A percentile compares a stretch with the other conserved stretches of the same genome.
Conservation (phyloP, 164 flowering plant genomes). For the Nymphaea thermarum region DNA sequence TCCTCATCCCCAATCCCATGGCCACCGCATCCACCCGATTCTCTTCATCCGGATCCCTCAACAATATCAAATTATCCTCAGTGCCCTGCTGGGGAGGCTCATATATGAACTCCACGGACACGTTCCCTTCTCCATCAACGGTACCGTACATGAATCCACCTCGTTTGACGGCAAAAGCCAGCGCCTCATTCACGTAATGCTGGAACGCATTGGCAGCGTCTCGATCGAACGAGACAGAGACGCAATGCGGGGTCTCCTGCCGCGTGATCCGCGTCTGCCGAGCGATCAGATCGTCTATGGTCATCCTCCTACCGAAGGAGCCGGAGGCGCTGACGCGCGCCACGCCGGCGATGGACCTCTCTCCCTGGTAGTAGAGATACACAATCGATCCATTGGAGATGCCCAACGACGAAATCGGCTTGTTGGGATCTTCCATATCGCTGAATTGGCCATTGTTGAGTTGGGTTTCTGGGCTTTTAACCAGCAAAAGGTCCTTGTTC, state of each 20-base stretch:
- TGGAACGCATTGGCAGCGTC: constrained; percentile 76
- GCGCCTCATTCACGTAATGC: constrained; percentile 63
- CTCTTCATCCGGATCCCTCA: constrained; percentile 54
- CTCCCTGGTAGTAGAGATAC: constrained; percentile 62
- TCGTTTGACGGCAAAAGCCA: constrained; percentile 76
- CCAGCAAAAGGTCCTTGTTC: constrained; percentile 62
- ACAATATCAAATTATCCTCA: constrained; percentile 49
- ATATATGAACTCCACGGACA: constrained; percentile 74
- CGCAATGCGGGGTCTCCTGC: constrained; percentile 74
- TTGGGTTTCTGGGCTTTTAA: constrained; percentile 32
- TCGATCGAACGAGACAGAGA: constrained; percentile 75
- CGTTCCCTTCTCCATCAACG: constrained; percentile 48
- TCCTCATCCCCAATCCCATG: constrained; percentile 19
- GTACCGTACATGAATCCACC: constrained; percentile 94
- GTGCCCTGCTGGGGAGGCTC: constrained; percentile 93
- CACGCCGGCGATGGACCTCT: constrained; percentile 43
- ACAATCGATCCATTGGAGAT: constrained; percentile 69
- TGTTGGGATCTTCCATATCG: constrained; percentile 51
- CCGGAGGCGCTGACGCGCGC: constrained; percentile 48
- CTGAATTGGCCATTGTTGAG: constrained; percentile 32
- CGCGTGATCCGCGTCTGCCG: constrained; percentile 72
- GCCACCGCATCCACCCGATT: constrained; percentile 21
- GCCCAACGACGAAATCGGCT: constrained; percentile 50
- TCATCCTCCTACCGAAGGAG: constrained; percentile 85
- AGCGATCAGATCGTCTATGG: constrained; percentile 88